These are phyloP conservation scores for Niebla homalea DNA, from an alignment of 495 filamentous ascomycete genomes.

Conservation along the genomic window DNA sequence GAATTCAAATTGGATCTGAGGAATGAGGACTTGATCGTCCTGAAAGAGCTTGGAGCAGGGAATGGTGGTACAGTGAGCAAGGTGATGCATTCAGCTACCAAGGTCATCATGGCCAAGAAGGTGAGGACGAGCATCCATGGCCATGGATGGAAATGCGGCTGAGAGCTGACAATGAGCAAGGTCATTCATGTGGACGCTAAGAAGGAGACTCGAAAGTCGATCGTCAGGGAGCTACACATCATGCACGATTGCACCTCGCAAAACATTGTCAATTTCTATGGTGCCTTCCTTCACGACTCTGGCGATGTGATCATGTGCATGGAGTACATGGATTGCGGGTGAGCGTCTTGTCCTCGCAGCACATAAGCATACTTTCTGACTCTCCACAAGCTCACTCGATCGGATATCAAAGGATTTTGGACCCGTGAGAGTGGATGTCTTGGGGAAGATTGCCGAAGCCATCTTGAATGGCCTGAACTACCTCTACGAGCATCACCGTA, in stretches of 20 bases:
- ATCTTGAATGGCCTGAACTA: conserved; percentile 90
- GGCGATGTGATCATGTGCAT: conserved; percentile 98
- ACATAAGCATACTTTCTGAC: conserved; percentile 24
- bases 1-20: conserved; percentile 89
- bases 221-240: conserved; percentile 89
- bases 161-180: conserved; percentile 29
- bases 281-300: conserved; percentile 87
- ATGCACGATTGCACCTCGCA: conserved; percentile 96
- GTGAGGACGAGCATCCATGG: conserved; percentile 28
- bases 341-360: conserved; percentile 21
- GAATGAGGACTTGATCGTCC: conserved; percentile 79
- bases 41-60: conserved; percentile 89
- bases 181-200: conserved; percentile 98
- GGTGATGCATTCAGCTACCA: conserved; percentile 86
- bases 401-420: conserved; percentile 87
- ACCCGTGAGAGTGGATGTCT: conserved; percentile 89
- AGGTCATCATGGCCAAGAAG: conserved; percentile 95
- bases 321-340: conserved; percentile 99
- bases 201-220: conserved; percentile 88
- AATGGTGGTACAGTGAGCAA: conserved; percentile 98
- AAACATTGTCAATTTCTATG: conserved; percentile 94
- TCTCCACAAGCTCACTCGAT: conserved; percentile 63
- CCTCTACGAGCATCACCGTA: conserved; percentile 83
- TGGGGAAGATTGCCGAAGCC: conserved; percentile 97
- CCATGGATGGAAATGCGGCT: neutral